Base-by-base conservation (phyloP, 108 stramenopile genomes). In the Cyclotella sp. region DNA sequence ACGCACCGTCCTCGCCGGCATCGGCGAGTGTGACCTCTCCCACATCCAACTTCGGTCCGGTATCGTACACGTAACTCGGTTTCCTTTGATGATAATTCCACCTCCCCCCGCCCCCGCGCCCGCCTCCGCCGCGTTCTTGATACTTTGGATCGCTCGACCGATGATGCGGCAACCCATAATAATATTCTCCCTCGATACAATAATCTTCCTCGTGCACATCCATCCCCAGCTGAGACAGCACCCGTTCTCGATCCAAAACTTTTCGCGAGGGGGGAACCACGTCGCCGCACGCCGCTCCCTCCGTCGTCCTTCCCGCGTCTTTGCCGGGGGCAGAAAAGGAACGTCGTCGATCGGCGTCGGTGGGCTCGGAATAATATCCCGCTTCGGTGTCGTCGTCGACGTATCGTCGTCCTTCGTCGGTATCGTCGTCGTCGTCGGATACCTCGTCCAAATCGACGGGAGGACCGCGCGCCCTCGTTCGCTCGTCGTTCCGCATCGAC, bases 201-300 rank as follows among this genome's bases (percentile, higher is more conserved):
- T 77, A 70, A 57, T 77, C 77, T 22, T 77, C 77, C 45, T 77
- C 69, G 21, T n/a, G 28, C 3, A 77, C 68, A 41, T 77, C 77
- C 77, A 77, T 77, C 6, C 77, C 77, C 69, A 77, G 43, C 44
- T 77, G 77, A 44, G 51, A 63, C 34, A 77, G 41, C 0, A 69
- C 63, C 60, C 67, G 66, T 61, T 76, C 77, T 24, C 16, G 29
- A 27, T 63, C 47, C 11, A 63, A 27, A 34, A 21, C 18, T 8
- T 63, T 49, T 27, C 61, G 21, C 7, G 26, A 12, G 26, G 34
- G 29, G 9, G 19, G 27, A 27, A 61, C 24, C 10, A 29, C 29
- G 11, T n/a, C n/a, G n/a, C n/a, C n/a, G n/a, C n/a, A n/a, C n/a
- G n/a, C n/a, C n/a, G n/a, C n/a, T n/a, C n/a, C n/a, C n/a, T n/a